Conservation (phyloP, 306 rosid genomes). For the Myrica gale region DNA sequence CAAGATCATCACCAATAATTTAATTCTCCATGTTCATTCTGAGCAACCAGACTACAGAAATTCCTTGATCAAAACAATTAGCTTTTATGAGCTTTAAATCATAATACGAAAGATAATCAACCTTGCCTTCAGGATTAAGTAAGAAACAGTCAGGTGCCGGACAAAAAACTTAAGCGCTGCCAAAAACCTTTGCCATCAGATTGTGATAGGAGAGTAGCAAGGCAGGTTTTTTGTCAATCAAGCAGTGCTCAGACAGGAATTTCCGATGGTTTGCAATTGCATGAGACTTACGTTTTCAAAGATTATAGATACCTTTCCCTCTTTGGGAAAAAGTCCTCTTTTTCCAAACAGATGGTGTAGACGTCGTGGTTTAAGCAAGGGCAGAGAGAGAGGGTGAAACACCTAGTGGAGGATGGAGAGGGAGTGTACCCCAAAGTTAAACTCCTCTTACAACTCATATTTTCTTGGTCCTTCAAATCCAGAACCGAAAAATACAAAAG, state of each 20-base stretch:
- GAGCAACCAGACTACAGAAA: not conserved
- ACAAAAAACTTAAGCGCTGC: not conserved
- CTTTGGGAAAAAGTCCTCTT: not conserved
- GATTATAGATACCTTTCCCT: not conserved
- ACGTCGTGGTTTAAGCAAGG: not conserved
- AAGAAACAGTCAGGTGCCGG: not conserved
- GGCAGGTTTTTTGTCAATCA: not conserved
- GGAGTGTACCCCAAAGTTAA: not conserved
- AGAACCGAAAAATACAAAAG: too few species aligned
- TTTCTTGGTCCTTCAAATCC: not conserved
- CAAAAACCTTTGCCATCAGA: not conserved
- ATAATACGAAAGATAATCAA: not conserved
- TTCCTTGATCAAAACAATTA: not conserved
- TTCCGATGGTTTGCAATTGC: not conserved
- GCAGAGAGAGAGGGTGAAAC: not conserved
- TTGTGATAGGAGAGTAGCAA: not conserved
- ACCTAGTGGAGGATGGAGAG: not conserved
- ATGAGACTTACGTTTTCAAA: not conserved
- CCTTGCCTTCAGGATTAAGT: not conserved
- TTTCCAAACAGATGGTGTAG: not conserved
- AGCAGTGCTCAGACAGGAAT: not conserved
- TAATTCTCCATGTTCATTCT: not conserved
- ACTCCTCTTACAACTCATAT: not conserved
- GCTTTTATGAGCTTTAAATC: not conserved
- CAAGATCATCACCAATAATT: not conserved